phyloP scores from a whole-genome alignment of 2,329 filamentous ascomycete species.

The Sporothrix protearum region DNA sequence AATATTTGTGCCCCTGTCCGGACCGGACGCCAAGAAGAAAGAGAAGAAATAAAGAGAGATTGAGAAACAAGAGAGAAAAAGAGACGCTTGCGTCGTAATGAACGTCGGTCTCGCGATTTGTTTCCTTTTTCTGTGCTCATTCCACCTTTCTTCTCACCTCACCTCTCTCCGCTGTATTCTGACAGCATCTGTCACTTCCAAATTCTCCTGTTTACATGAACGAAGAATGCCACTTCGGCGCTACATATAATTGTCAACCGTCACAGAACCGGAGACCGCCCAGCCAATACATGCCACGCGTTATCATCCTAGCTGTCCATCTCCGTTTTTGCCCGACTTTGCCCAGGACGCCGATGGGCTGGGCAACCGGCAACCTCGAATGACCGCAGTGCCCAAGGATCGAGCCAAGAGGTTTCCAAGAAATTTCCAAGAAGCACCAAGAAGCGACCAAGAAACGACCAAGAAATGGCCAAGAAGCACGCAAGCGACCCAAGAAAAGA shows the following conservation, averaged over 20 bases:
- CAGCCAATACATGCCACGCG: background rate
- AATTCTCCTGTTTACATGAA: background rate
- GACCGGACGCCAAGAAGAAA: no score
- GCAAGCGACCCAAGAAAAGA: background rate
- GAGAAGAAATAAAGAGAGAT: no score
- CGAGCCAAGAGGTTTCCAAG: background rate
- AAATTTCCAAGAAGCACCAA: background rate
- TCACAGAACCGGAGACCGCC: background rate
- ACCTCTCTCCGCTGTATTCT: background rate
- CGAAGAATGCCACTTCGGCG: background rate
- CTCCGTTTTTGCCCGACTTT: conserved; percentile 7
- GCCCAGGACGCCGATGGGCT: background rate
- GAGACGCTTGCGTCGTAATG: background rate
- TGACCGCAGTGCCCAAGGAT: background rate
- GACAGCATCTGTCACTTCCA: background rate
- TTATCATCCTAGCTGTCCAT: background rate
- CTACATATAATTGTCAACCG: background rate
- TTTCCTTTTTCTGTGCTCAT: background rate
- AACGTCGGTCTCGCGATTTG: background rate
- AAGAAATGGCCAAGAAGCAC: background rate
- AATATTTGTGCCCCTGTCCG: no score
- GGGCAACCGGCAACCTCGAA: background rate
- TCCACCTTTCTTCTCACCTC: conserved; percentile 11
- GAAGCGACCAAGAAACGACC: background rate
- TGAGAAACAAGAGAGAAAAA: no score